These are phyloP conservation scores for Sodiomyces alkalinus DNA, from an alignment of 2,329 filamentous ascomycete genomes.

Conservation along the genomic window DNA sequence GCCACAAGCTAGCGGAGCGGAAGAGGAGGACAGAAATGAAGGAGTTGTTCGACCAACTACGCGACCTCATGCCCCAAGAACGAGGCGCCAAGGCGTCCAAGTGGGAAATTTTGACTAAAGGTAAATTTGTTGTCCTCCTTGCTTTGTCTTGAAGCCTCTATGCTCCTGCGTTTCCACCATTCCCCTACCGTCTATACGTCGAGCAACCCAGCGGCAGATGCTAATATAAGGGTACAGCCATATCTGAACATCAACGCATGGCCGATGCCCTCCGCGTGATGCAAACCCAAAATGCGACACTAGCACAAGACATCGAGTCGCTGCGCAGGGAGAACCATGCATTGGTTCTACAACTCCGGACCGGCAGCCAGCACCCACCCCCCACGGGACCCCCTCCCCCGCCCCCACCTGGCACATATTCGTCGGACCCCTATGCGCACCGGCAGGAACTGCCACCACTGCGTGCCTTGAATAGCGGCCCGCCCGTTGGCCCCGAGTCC, in stretches of 20 bases:
- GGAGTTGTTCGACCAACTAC: conserved; percentile 66
- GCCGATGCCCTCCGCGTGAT: conserved; percentile 30
- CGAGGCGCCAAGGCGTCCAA: conserved; percentile 76
- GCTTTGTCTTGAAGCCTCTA: neutral
- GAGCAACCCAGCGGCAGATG: too few species aligned
- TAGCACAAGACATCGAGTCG: conserved; percentile 28
- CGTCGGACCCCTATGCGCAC: conserved; percentile 16
- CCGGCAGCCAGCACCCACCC: conserved; percentile 15
- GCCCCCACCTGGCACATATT: conserved; percentile 11
- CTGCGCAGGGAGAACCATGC: conserved; percentile 33
- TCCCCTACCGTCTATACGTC: too few species aligned
- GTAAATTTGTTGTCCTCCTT: conserved; percentile 27
- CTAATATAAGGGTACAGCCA: conserved; percentile 26
- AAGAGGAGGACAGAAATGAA: conserved; percentile 84
- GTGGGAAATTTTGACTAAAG: conserved; percentile 79
- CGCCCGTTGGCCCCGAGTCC: conserved; percentile 34
- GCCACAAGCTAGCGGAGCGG: conserved; percentile 72
- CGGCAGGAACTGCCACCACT: conserved; percentile 42
- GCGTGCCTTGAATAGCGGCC: conserved; percentile 30
- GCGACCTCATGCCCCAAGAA: conserved; percentile 65
- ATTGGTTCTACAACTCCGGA: conserved; percentile 31
- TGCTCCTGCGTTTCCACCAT: too few species aligned
- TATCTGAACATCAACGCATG: conserved; percentile 44
- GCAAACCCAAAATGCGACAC: conserved; percentile 26
- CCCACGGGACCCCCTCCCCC: conserved; percentile 6